Base-by-base conservation (phyloP, 257 asterid genomes). In the Nicotiana tomentosiformis region DNA sequence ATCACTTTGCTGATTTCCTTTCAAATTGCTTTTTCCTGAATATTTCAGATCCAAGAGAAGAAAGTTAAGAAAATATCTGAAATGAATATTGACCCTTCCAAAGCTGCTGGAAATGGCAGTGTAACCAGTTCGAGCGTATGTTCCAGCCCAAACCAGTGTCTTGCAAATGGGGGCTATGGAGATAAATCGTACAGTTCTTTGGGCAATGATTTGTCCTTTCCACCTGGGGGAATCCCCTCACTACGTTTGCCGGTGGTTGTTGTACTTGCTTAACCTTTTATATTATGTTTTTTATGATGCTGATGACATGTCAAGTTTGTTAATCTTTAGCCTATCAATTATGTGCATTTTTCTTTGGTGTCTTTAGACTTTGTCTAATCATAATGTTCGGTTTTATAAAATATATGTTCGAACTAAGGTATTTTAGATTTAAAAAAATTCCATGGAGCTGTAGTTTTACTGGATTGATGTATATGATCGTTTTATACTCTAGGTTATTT, bases 171-270 rank as follows among this genome's bases (percentile, higher is more conserved):
- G 7, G 87, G 88, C 85, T 82, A 81, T 82, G 84, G 86, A 58
- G 90, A 84, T 85, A 87, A 82, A 89, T 84, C 91, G 85, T 84
- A 79, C 88, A 88, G 82, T 53, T 82, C 86, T 82, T 83, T 82
- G 86, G 85, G 90, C 88, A 90, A 84, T 86, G 91, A 88, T 74
- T 6, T 87, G 30, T 82, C 89, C 81, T 87, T 88, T 83, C 93
- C 88, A 3, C 89, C 89, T 20, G 95, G 91, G 23, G 93, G 91
- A 80, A 85, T 89, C 81, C 85, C 91, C 70, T 85, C 91, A 11
- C 88, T 92, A 56, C 93, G 91, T 77, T 92, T 93, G 81, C 97
- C 97, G 66, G 90, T 92, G 97, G 97, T 93, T 90, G 83, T 86
- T 93, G 90, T 91, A 90, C 90, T 90, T 87, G 82, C 83, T 83